Evolutionary conservation across 2,329 filamentous ascomycete genomes (phyloP).

Genomic region (Aureobasidium sp.): DNA sequence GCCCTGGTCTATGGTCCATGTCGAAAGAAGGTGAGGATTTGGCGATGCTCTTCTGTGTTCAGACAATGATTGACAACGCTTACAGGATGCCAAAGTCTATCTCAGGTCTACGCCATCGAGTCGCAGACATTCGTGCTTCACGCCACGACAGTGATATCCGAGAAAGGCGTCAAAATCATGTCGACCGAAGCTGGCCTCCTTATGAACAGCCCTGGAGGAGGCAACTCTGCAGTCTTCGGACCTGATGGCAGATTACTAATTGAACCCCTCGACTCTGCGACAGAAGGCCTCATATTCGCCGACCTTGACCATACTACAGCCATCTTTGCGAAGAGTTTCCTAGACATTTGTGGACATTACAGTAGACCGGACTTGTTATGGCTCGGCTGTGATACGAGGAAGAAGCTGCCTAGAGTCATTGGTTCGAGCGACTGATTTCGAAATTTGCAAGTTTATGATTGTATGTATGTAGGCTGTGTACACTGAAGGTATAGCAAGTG

Average conservation of each 20-base stretch:
- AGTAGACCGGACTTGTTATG: slow-evolving; percentile 46
- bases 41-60: background rate
- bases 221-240: slow-evolving; percentile 45
- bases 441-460: too few relatives aligned
- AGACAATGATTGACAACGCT: background rate
- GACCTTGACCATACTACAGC: slow-evolving; percentile 44
- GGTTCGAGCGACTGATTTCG: background rate
- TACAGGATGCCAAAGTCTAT: slow-evolving; percentile 37
- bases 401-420: slow-evolving; percentile 20
- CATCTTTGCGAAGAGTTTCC: slow-evolving; percentile 35
- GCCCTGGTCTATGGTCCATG: slow-evolving; percentile 31
- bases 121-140: slow-evolving; percentile 50
- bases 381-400: slow-evolving; percentile 36
- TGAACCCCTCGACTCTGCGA: slow-evolving; percentile 30
- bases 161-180: slow-evolving; percentile 39
- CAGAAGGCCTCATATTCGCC: slow-evolving; percentile 46
- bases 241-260: slow-evolving; percentile 45
- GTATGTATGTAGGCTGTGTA: too few relatives aligned
- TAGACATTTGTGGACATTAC: slow-evolving; percentile 45
- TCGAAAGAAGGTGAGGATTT: slow-evolving; percentile 26
- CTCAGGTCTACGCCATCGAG: slow-evolving; percentile 52
- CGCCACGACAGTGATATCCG: slow-evolving; percentile 41
- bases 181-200: slow-evolving; percentile 35
- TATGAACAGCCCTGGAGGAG: slow-evolving; percentile 37
- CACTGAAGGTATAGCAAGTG: too few relatives aligned